Evolutionary conservation across 2,329 filamentous ascomycete species (phyloP).

Genomic region (Talaromyces rugulosus): DNA sequence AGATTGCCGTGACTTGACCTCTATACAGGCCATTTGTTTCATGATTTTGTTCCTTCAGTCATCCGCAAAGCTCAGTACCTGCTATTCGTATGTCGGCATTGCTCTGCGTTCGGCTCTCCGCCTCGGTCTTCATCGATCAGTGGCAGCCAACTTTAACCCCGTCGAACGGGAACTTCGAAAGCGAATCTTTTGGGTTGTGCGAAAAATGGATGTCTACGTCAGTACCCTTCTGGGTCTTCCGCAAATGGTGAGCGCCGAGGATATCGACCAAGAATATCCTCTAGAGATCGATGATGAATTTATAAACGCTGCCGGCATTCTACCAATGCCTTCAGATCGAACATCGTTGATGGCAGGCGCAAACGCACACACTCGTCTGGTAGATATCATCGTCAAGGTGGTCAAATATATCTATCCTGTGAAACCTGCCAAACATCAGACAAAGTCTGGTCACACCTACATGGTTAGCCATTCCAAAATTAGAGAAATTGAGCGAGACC

Average conservation of each 20-base stretch:
- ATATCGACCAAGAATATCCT: constrained; percentile 48
- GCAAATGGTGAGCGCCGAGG: constrained; percentile 46
- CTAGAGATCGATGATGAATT: constrained; percentile 44
- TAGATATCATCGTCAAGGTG: constrained; percentile 57
- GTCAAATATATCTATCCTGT: constrained; percentile 62
- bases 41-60: constrained; percentile 79
- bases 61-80: constrained; percentile 72
- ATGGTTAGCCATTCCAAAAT: constrained; percentile 62
- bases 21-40: constrained; percentile 71
- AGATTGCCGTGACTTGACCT: constrained; percentile 67
- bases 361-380: constrained; percentile 57
- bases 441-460: constrained; percentile 52
- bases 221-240: constrained; percentile 47
- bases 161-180: constrained; percentile 70
- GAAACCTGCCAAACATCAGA: constrained; percentile 44
- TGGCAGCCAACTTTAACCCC: constrained; percentile 65
- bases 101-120: constrained; percentile 71
- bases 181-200: constrained; percentile 54
- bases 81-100: constrained; percentile 76
- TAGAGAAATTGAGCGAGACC: constrained; percentile 59
- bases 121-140: constrained; percentile 71
- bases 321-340: constrained; percentile 51
- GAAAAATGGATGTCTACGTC: constrained; percentile 50
- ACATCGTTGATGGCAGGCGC: constrained; percentile 57
- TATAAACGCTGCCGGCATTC: constrained; percentile 42